Percentiles rank a stretch among this genome's conserved stretches.
phyloP scores from a whole-genome alignment of 495 filamentous ascomycete species.

The Astrocystis sublimbata region DNA sequence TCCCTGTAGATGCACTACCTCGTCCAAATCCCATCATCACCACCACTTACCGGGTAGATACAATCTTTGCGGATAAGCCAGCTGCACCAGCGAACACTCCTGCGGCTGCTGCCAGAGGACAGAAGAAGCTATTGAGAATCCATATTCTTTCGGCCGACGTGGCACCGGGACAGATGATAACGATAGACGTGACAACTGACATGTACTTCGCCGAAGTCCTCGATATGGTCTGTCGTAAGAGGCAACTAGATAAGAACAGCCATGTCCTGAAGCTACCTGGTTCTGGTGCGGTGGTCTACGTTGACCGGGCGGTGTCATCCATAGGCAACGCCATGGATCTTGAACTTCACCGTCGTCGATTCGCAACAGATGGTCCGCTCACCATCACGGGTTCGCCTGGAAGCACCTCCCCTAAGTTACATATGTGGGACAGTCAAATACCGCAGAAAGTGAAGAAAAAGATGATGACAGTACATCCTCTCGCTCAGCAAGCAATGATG shows the following conservation, averaged over 20 bases:
- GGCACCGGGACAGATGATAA: conserved; percentile 61
- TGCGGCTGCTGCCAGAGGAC: conserved; percentile 54
- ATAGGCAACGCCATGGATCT: conserved; percentile 81
- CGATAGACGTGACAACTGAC: conserved; percentile 84
- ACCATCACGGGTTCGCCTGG: conserved; percentile 77
- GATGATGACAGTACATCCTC: conserved; percentile 68
- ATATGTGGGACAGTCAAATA: conserved; percentile 53
- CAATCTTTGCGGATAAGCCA: conserved; percentile 65
- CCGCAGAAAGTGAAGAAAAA: conserved; percentile 70
- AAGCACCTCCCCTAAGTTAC: conserved; percentile 76
- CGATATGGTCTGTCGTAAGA: conserved; percentile 84
- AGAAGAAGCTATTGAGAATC: conserved; percentile 77
- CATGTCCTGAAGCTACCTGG: conserved; percentile 86
- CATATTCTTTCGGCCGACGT: conserved; percentile 77
- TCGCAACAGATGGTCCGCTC: conserved; percentile 75
- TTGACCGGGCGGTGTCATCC: conserved; percentile 87
- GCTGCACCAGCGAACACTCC: conserved; percentile 63
- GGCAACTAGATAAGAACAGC: conserved; percentile 84
- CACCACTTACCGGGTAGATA: conserved; percentile 57
- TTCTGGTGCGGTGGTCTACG: conserved; percentile 74
- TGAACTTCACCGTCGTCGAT: conserved; percentile 83
- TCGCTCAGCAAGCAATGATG: conserved; percentile 66
- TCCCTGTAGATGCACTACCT: conserved; percentile 31
- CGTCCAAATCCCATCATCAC: conserved; percentile 62
- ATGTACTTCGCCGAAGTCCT: conserved; percentile 93